A percentile compares a stretch with the other conserved stretches of the same genome.
These are phyloP conservation scores for Chalciporus sp. DNA, from an alignment of 1,284 basidiomycete species.

Conservation along the genomic window DNA sequence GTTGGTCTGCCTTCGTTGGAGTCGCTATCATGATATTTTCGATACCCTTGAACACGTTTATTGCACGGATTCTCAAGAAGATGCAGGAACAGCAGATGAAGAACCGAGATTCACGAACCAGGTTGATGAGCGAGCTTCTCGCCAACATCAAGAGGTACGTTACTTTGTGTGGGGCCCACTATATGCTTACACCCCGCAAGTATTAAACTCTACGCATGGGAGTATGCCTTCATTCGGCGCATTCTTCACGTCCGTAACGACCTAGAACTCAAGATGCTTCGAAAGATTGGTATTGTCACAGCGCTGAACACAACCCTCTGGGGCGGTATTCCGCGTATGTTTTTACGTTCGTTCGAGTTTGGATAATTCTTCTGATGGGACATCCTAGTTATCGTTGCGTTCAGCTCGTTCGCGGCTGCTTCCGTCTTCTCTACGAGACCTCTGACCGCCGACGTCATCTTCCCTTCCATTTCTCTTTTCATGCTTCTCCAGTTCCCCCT, in stretches of 20 bases:
- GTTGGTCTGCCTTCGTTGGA: slow-evolving; percentile 91
- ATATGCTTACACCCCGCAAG: slow-evolving; percentile 33
- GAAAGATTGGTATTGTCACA: slow-evolving; percentile 76
- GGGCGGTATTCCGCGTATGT: slow-evolving; percentile 62
- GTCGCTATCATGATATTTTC: slow-evolving; percentile 89
- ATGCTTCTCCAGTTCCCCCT: slow-evolving; percentile 89
- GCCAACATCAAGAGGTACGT: slow-evolving; percentile 84
- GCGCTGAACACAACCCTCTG: slow-evolving; percentile 66
- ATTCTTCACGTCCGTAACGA: slow-evolving; percentile 83
- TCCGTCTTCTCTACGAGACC: slow-evolving; percentile 70
- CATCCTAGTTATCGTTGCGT: slow-evolving; percentile 75
- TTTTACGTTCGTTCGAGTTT: slow-evolving; percentile 18
- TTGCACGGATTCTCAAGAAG: slow-evolving; percentile 76
- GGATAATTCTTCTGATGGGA: slow-evolving; percentile 32
- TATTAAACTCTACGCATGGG: slow-evolving; percentile 86
- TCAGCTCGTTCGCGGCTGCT: slow-evolving; percentile 86
- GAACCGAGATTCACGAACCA: slow-evolving; percentile 77
- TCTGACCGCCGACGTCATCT: slow-evolving; percentile 89
- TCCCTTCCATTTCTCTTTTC: slow-evolving; percentile 93
- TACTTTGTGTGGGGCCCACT: not conserved
- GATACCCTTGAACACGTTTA: slow-evolving; percentile 78
- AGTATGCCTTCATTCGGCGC: slow-evolving; percentile 80
- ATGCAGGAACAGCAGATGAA: slow-evolving; percentile 93
- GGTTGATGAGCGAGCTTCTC: slow-evolving; percentile 81
- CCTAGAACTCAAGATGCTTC: slow-evolving; percentile 80